These are phyloP conservation scores for Hordeum vulgare DNA, from an alignment of 176 grass and related monocot genomes.

Conservation along the genomic window MorexV3_pseudomolecules_assembly NC_058522.1:492674609-492675108, in stretches of 20 bases:
- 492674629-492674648: no score
- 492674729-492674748: slow-evolving; percentile 2
- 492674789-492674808: neutral
- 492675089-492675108: neutral
- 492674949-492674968: neutral
- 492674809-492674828: no score
- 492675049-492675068: neutral
- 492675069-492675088: slow-evolving; percentile 7
- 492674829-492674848: no score
- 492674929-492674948: neutral
- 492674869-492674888: no score
- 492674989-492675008: neutral
- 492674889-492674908: no score
- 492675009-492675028: neutral
- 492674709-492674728: no score
- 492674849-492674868: no score
- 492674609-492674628: no score
- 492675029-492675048: neutral
- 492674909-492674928: no score
- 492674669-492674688: no score
- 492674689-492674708: no score
- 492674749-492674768: neutral
- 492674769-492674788: neutral
- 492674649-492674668: no score
- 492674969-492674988: neutral